Conservation (phyloP, 2,329 filamentous ascomycete genomes). For the Furcasterigmium furcatum region DNA sequence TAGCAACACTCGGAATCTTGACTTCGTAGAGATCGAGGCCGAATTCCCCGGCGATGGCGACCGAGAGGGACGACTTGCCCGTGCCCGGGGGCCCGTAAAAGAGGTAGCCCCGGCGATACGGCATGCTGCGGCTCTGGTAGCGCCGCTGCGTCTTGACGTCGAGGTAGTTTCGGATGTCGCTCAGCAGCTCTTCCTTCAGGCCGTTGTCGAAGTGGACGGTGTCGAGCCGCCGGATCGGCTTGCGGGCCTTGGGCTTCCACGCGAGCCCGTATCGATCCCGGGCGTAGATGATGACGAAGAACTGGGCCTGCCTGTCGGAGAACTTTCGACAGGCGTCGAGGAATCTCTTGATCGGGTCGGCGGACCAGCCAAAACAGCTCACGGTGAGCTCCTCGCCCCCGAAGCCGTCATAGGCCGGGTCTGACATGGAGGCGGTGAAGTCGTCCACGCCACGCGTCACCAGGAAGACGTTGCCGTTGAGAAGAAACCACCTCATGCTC, state of each 20-base stretch:
- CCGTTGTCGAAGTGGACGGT: constrained; percentile 47
- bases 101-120: constrained; percentile 50
- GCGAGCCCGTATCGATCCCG: constrained; percentile 40
- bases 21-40: constrained; percentile 47
- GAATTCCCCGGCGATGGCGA: constrained; percentile 48
- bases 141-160: constrained; percentile 46
- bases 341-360: constrained; percentile 41
- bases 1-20: constrained; percentile 44
- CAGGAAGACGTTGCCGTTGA: constrained; percentile 40
- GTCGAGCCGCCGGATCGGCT: constrained; percentile 44
- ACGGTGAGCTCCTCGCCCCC: constrained; percentile 43
- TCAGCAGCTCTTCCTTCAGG: constrained; percentile 42
- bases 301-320: constrained; percentile 42
- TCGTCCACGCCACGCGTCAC: constrained; percentile 36
- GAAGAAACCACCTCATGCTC: constrained; percentile 45
- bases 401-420: constrained; percentile 41
- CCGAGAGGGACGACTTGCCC: constrained; percentile 54
- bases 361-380: constrained; percentile 48
- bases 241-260: constrained; percentile 46
- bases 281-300: constrained; percentile 46
- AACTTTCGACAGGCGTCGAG: constrained; percentile 44
- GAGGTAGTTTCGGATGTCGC: constrained; percentile 50
- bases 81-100: constrained; percentile 63
- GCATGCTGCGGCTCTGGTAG: constrained; percentile 57
- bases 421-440: constrained; percentile 29